Conservation (phyloP, 768 basidiomycete genomes). For the Cytidiella melzeri region DNA sequence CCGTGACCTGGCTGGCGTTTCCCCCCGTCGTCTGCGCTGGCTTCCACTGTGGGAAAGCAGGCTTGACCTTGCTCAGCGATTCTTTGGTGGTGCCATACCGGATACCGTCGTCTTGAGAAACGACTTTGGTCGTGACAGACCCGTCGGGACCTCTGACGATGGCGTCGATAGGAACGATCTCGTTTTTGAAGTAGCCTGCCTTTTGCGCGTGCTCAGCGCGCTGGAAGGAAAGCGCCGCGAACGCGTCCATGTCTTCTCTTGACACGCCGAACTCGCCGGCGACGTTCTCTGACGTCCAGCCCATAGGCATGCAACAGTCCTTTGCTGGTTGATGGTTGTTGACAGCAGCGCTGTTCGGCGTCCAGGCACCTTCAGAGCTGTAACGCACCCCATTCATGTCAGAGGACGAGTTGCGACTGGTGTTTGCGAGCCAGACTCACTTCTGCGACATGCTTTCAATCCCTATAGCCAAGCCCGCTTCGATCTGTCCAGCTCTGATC, state of each 20-base stretch:
- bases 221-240: constrained; percentile 70
- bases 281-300: constrained; percentile 87
- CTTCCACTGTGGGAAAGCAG: constrained; percentile 84
- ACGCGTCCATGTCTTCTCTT: constrained; percentile 70
- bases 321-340: constrained; percentile 46
- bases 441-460: constrained; percentile 82
- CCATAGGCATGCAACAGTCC: constrained; percentile 72
- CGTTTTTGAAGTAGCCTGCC: constrained; percentile 53
- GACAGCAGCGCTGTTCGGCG: constrained; percentile 56
- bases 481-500: constrained; percentile 71
- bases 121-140: constrained; percentile 42
- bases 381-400: constrained; percentile 13
- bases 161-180: constrained; percentile 75
- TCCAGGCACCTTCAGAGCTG: constrained; percentile 62
- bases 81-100: constrained; percentile 69
- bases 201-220: constrained; percentile 73
- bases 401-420: too few relatives aligned
- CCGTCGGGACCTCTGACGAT: constrained; percentile 56
- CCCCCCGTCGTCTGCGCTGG: constrained; percentile 71
- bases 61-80: constrained; percentile 51
- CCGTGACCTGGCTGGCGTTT: constrained; percentile 81
- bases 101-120: constrained; percentile 74
- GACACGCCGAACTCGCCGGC: constrained; percentile 67
- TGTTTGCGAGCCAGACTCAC: constrained; percentile 32
- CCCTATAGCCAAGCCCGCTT: constrained; percentile 77